These are phyloP conservation scores for Auricularia cornea DNA, from an alignment of 768 basidiomycete species.

Conservation along the genomic window DNA sequence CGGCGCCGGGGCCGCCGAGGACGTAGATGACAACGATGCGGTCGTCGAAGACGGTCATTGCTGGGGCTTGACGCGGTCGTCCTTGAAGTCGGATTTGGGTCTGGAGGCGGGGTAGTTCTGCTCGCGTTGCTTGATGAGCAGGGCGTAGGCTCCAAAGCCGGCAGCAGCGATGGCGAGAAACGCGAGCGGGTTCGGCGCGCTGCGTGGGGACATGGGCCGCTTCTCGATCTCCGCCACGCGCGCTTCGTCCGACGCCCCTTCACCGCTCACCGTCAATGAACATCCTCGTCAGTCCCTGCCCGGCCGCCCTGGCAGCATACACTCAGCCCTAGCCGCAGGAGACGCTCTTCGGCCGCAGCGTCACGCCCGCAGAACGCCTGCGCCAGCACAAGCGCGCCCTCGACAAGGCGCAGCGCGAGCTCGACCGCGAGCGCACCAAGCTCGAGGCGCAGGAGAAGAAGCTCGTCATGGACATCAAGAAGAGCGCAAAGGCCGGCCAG, in stretches of 20 bases:
- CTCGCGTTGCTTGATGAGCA: conserved; percentile 49
- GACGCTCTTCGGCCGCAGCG: conserved; percentile 86
- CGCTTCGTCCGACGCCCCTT: not conserved
- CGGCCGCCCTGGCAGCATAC: not conserved
- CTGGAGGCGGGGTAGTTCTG: conserved; percentile 52
- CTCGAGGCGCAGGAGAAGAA: conserved; percentile 97
- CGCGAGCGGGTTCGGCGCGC: conserved; percentile 13
- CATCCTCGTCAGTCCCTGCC: not conserved
- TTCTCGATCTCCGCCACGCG: not conserved
- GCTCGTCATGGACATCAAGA: conserved; percentile 90
- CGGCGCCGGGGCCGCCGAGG: conserved; percentile 94
- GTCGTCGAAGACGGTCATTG: conserved; percentile 48
- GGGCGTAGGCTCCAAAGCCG: conserved; percentile 51
- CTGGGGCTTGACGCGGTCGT: conserved; percentile 4
- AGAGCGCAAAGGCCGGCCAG: conserved; percentile 90
- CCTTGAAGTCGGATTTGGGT: conserved; percentile 54
- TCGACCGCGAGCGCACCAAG: conserved; percentile 90
- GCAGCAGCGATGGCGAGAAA: conserved; percentile 47
- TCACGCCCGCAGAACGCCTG: conserved; percentile 93
- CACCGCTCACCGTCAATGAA: not conserved
- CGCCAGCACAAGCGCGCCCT: conserved; percentile 95
- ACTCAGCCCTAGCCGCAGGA: conserved; percentile 43
- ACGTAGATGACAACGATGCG: conserved; percentile 84
- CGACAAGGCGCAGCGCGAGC: conserved; percentile 94
- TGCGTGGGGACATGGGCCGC: not conserved